Conservation (phyloP, 2,329 filamentous ascomycete genomes). For the Periconia sp. region DNA sequence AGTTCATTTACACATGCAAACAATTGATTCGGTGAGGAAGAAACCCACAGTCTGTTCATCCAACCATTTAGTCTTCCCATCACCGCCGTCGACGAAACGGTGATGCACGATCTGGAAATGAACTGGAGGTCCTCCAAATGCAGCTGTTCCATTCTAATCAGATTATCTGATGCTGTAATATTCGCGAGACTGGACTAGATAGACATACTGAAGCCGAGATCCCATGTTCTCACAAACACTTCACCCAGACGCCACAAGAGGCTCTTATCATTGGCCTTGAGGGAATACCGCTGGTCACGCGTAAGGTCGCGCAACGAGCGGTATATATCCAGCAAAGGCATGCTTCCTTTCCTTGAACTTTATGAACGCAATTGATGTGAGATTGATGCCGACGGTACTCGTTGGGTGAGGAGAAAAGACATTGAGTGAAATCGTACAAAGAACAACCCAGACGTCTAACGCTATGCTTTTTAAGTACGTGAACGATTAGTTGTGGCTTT, state of each 20-base stretch:
- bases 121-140: conserved; percentile 67
- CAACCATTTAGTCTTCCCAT: conserved; percentile 61
- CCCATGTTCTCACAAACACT: not conserved
- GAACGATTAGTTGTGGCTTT: too few relatives aligned
- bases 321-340: conserved; percentile 8
- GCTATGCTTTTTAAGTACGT: too few relatives aligned
- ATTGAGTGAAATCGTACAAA: too few relatives aligned
- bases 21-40: too few relatives aligned
- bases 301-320: conserved; percentile 7
- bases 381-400: too few relatives aligned
- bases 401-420: too few relatives aligned
- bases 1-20: too few relatives aligned
- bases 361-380: too few relatives aligned
- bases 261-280: conserved; percentile 7
- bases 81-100: conserved; percentile 57
- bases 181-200: too few relatives aligned
- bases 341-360: not conserved
- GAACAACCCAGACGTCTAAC: too few relatives aligned
- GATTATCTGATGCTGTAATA: not conserved
- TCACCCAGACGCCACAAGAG: conserved; percentile 15
- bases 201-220: too few relatives aligned
- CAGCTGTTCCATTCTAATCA: conserved; percentile 22
- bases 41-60: conserved; percentile 62
- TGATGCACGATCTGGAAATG: conserved; percentile 67
- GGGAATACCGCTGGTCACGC: conserved; percentile 8